Percentiles rank a stretch among this genome's conserved stretches.
These are phyloP conservation scores for Aspergillus bertholletiae DNA, from an alignment of 495 filamentous ascomycete genomes.

Conservation along the genomic window DNA sequence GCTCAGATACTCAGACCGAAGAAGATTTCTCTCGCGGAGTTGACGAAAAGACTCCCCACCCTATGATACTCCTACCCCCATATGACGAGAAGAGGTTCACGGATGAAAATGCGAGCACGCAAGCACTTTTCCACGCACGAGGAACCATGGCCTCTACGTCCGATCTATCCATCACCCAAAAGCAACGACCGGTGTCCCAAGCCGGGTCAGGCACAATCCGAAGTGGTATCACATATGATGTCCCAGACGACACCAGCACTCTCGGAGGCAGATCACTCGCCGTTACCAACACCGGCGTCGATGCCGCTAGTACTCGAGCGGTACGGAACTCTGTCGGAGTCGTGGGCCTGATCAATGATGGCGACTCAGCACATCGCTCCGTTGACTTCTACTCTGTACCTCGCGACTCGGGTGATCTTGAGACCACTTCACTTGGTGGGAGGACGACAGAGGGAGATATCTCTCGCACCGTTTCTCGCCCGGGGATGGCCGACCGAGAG, in stretches of 20 bases:
- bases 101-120: slow-evolving; percentile 36
- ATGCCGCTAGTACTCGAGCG: slow-evolving; percentile 38
- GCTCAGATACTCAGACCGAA: background rate
- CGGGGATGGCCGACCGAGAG: slow-evolving; percentile 28
- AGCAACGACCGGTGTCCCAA: slow-evolving; percentile 23
- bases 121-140: slow-evolving; percentile 32
- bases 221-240: slow-evolving; percentile 32
- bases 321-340: slow-evolving; percentile 31
- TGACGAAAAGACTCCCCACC: slow-evolving; percentile 19
- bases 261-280: slow-evolving; percentile 28
- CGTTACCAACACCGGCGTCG: slow-evolving; percentile 15
- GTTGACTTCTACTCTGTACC: slow-evolving; percentile 28
- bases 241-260: slow-evolving; percentile 27
- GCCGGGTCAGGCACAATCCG: slow-evolving; percentile 27
- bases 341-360: slow-evolving; percentile 12
- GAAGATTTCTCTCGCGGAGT: background rate
- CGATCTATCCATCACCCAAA: slow-evolving; percentile 18
- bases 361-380: slow-evolving; percentile 22
- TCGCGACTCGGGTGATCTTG: slow-evolving; percentile 1
- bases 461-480: slow-evolving; percentile 16
- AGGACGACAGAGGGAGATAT: background rate
- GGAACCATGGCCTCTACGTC: slow-evolving; percentile 27
- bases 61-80: slow-evolving; percentile 30
- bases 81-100: slow-evolving; percentile 25
- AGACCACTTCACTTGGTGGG: background rate